These are phyloP conservation scores for Yamagishiella unicocca DNA, from an alignment of 139 green algal species.

Conservation along the genomic window DNA sequence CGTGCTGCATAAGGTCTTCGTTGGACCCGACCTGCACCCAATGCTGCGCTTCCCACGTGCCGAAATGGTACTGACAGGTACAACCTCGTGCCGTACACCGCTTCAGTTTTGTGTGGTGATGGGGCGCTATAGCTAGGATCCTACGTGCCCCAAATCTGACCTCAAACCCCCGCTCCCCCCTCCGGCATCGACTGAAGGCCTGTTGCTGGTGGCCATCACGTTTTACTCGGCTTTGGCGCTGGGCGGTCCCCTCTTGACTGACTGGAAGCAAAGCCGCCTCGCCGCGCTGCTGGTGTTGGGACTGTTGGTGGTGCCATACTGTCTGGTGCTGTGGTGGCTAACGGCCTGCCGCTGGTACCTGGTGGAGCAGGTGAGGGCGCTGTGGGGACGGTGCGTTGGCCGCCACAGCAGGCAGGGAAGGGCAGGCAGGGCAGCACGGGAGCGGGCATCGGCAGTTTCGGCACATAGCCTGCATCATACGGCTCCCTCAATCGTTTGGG, in stretches of 20 bases:
- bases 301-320: conserved; percentile 35
- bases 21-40: not conserved
- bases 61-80: conserved; percentile 14
- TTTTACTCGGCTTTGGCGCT: conserved; percentile 48
- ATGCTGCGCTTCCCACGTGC: not conserved
- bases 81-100: not conserved
- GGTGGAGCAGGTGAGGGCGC: conserved; percentile 11
- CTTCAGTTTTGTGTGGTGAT: not conserved
- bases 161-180: not conserved
- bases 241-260: not conserved
- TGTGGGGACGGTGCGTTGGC: not conserved
- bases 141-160: not conserved
- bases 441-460: not conserved
- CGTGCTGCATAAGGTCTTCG: not conserved
- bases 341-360: conserved; percentile 41
- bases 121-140: not conserved
- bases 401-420: not conserved
- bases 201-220: conserved; percentile 49
- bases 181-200: not conserved
- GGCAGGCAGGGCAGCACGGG: not conserved
- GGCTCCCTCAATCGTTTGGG: not conserved
- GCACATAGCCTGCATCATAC: not conserved
- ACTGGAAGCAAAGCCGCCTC: not conserved
- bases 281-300: conserved; percentile 2
- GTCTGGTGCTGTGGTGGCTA: conserved; percentile 44